Evolutionary conservation across 75 land plant genomes (phyloP).

Genomic region (Cunninghamia lanceolata): DNA sequence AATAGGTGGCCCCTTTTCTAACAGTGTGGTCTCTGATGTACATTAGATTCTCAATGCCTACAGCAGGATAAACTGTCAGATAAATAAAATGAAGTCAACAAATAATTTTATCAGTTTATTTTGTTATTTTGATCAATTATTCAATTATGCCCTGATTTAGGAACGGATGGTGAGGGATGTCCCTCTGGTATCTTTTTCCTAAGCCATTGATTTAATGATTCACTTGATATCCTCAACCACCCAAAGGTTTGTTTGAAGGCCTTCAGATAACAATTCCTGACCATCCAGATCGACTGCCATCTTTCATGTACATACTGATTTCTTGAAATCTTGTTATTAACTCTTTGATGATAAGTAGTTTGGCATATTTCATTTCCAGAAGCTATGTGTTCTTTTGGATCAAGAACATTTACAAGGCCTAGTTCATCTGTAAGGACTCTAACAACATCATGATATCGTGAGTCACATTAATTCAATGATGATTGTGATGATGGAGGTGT

Average conservation of each 20-base stretch:
- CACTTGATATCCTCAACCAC: conserved; percentile 49
- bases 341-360: not conserved
- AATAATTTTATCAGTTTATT: not conserved
- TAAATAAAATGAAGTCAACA: not conserved
- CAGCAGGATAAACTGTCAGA: not conserved
- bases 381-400: not conserved
- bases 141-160: not conserved
- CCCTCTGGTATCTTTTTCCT: conserved; percentile 10
- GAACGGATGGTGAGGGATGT: not conserved
- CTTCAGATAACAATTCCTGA: conserved; percentile 30
- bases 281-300: not conserved
- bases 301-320: conserved; percentile 1
- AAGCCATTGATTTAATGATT: conserved; percentile 63
- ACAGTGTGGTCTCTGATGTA: not conserved
- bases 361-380: not conserved
- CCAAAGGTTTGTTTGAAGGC: conserved; percentile 46
- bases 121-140: not conserved
- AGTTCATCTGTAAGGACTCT: conserved; percentile 54
- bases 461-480: conserved; percentile 32
- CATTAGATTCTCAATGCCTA: not conserved
- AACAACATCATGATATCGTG: conserved; percentile 32
- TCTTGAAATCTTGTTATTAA: not conserved
- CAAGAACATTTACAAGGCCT: conserved; percentile 43
- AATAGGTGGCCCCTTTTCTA: not conserved
- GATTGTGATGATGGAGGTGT: no score